phyloP scores from a whole-genome alignment of 23 red algal species.

The Gracilaria vermiculophylla region DNA sequence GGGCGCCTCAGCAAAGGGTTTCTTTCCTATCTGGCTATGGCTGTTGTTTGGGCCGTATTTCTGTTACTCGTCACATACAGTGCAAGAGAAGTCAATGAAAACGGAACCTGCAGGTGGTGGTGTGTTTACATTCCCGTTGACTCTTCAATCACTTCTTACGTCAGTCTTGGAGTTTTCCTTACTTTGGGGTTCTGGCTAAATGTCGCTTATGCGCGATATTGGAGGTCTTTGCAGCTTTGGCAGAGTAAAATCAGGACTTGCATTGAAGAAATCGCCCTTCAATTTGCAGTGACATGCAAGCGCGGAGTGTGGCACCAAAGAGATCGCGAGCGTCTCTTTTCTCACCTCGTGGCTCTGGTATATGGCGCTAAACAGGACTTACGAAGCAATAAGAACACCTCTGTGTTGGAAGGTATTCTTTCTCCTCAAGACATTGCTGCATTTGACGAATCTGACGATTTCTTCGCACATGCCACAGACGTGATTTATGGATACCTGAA shows the following conservation, averaged over 20 bases:
- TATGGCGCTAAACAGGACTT: conserved; percentile 13
- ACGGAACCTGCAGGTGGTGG: conserved; percentile 5
- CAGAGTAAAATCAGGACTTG: not conserved
- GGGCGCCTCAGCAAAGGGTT: not conserved
- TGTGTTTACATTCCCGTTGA: conserved; percentile 39
- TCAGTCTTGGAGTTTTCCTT: conserved; percentile 32
- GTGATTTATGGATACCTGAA: conserved; percentile 18
- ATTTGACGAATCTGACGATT: not conserved
- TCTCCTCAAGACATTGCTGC: conserved; percentile 10
- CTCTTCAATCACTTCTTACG: conserved; percentile 22
- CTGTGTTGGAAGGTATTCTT: not conserved
- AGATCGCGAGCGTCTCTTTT: conserved; percentile 37
- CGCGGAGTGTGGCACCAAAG: conserved; percentile 1
- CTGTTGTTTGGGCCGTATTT: not conserved
- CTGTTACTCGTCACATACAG: not conserved
- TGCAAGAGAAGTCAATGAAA: not conserved
- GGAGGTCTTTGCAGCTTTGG: conserved; percentile 20
- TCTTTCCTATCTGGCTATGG: not conserved
- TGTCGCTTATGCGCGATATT: conserved; percentile 23
- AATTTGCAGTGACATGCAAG: not conserved
- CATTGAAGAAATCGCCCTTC: conserved; percentile 1
- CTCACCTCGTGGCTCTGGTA: conserved; percentile 6
- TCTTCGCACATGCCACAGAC: not conserved
- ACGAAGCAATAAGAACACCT: not conserved
- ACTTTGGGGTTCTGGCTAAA: conserved; percentile 38